Conservation (phyloP, 345 rosid species). For the Citrus trifoliata region DNA sequence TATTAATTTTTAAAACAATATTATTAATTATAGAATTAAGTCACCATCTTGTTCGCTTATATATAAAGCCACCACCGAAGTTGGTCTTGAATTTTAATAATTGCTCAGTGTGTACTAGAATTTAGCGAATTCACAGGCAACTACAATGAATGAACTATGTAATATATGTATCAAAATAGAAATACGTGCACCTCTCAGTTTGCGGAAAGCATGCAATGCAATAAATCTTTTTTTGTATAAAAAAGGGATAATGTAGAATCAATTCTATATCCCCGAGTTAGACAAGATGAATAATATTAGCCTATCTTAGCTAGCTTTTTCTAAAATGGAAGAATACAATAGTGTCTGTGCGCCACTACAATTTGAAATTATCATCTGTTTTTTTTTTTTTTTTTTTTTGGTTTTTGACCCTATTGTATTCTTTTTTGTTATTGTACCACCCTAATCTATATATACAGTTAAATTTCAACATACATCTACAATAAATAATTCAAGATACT, state of each 20-base stretch:
- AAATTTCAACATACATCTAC: too few species aligned
- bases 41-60: accelerated
- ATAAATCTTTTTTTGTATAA: background rate
- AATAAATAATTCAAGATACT: too few species aligned
- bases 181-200: background rate
- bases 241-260: conserved; percentile 27
- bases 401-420: too few species aligned
- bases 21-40: too few species aligned
- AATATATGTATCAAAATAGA: background rate
- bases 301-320: conserved; percentile 8
- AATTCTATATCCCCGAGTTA: conserved; percentile 27
- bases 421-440: too few species aligned
- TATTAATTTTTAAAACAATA: too few species aligned
- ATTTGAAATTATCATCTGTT: background rate
- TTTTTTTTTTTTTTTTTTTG: background rate
- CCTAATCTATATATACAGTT: too few species aligned
- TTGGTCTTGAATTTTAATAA: background rate
- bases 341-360: background rate
- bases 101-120: background rate
- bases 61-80: too few species aligned
- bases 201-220: conserved; percentile 3
- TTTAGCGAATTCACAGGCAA: background rate
- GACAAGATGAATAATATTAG: conserved; percentile 35
- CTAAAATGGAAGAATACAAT: conserved; percentile 5
- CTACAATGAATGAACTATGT: background rate